Conservation (phyloP, 1,284 basidiomycete genomes). For the Sporisorium graminicola region DNA sequence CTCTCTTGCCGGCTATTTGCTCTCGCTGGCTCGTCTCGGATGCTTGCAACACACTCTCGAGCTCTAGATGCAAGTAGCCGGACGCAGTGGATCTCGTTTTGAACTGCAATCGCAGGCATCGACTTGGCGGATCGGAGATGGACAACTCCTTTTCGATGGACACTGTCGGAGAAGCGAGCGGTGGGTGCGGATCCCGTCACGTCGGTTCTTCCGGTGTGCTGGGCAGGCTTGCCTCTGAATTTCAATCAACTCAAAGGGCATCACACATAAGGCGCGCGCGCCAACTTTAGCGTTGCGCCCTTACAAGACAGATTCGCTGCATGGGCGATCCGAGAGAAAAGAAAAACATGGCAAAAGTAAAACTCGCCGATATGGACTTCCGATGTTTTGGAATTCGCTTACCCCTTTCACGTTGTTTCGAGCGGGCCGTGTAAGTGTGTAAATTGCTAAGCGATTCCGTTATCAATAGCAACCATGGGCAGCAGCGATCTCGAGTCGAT, state of each 20-base stretch:
- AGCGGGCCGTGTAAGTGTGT: background rate
- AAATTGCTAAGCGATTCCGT: background rate
- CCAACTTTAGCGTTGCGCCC: too few relatives aligned
- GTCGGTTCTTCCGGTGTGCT: background rate
- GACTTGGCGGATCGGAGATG: background rate
- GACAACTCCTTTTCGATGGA: too few relatives aligned
- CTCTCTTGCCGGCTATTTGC: background rate
- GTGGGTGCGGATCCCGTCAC: too few relatives aligned
- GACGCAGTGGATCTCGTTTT: background rate
- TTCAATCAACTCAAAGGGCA: background rate
- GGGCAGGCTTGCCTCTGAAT: background rate
- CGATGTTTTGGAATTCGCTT: background rate
- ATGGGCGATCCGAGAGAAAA: background rate
- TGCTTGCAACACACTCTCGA: too few relatives aligned
- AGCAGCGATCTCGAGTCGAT: slow-evolving; percentile 4
- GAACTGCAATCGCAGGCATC: background rate
- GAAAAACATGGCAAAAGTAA: background rate
- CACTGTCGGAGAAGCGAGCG: too few relatives aligned
- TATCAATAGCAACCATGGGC: background rate
- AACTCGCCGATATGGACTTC: background rate
- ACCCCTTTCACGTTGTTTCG: background rate
- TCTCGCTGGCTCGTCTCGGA: background rate
- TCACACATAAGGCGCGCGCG: too few relatives aligned
- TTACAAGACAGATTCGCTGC: too few relatives aligned
- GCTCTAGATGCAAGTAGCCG: slow-evolving; percentile 2